Evolutionary conservation across 2,329 filamentous ascomycete species (phyloP), one percentile per base, ranked within the genome.

Genomic region (Botrytis fabae): DNA sequence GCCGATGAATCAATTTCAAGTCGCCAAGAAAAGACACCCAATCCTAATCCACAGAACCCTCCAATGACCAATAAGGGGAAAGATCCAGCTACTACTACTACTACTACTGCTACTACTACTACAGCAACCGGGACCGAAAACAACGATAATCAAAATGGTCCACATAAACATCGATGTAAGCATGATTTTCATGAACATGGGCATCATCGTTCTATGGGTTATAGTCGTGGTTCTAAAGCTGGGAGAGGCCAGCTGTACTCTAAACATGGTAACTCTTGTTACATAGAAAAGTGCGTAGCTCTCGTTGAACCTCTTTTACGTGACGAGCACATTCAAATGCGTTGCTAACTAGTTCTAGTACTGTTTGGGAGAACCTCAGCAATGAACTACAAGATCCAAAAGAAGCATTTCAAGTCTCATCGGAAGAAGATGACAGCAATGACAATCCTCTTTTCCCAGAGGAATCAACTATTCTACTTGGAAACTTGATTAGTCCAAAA

Each of bases 381-480:
- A 79, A 80, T 57, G 79, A 80, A 66, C 75, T 80, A 32, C 69
- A 75, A 70, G 77, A 79, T 66, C 74, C 75, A 54, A 79, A 78
- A 65, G 78, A 81, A 66, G 79, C 82, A 62, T 78, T 80, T 59
- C 80, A 81, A 72, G 75, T 73, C 3, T 77, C 75, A 9, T 80
- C 79, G 25, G 77, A 79, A 64, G 78, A 79, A 46, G 78, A 80
- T 68, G 78, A 79, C 32, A 76, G 77, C 8, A 74, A 78, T 46
- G 81, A 83, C 42, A 79, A 46, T 20, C 32, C 68, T 10, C 48
- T 75, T 5, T 79, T 70, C 69, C 78, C 78, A 1, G 62, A 76
- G 32, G 72, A 77, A 40, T 82, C 74, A 73, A 82, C 51, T 76
- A 76, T 90, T 28, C 80, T 91, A 0, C 85, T 91, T 75, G 86